phyloP scores from a whole-genome alignment of 2,329 filamentous ascomycete species.

The Talaromyces sp. region DNA sequence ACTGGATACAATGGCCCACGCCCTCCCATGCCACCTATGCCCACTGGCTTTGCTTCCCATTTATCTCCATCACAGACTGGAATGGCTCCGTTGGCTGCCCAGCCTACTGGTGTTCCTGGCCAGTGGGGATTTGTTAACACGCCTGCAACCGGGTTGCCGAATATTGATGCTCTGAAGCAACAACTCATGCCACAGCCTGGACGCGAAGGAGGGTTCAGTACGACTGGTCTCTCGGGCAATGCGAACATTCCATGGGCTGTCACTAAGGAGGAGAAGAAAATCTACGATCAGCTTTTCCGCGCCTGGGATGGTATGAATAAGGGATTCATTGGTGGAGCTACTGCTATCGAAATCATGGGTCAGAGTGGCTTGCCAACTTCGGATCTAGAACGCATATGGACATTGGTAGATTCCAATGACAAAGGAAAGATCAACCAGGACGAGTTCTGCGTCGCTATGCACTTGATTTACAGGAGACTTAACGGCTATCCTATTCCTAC shows the following conservation, averaged over 20 bases:
- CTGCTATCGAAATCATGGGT: conserved; percentile 94
- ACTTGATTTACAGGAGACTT: conserved; percentile 94
- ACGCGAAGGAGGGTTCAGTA: conserved; percentile 80
- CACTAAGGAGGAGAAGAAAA: conserved; percentile 96
- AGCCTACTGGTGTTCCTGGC: conserved; percentile 86
- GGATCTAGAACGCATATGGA: conserved; percentile 92
- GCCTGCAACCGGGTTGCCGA: conserved; percentile 81
- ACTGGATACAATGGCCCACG: conserved; percentile 77
- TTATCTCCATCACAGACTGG: conserved; percentile 63
- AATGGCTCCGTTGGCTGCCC: conserved; percentile 73
- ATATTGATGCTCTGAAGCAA: conserved; percentile 86
- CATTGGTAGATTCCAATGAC: conserved; percentile 87
- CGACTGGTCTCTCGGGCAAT: conserved; percentile 83
- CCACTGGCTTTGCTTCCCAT: conserved; percentile 64
- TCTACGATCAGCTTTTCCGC: conserved; percentile 91
- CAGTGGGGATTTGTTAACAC: conserved; percentile 99
- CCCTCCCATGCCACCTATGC: conserved; percentile 79
- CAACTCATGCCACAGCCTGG: conserved; percentile 98
- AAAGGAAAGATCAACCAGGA: conserved; percentile 92
- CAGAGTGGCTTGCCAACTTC: conserved; percentile 90
- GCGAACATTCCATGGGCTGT: conserved; percentile 97
- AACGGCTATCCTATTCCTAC: conserved; percentile 92
- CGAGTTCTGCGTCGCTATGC: conserved; percentile 98
- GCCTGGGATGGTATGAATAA: conserved; percentile 95
- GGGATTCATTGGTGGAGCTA: conserved; percentile 85